Evolutionary conservation across 192 early-diverging fungal species (phyloP), one percentile per base, ranked within the genome.

Genomic region (Rhizophagus clarus): DNA sequence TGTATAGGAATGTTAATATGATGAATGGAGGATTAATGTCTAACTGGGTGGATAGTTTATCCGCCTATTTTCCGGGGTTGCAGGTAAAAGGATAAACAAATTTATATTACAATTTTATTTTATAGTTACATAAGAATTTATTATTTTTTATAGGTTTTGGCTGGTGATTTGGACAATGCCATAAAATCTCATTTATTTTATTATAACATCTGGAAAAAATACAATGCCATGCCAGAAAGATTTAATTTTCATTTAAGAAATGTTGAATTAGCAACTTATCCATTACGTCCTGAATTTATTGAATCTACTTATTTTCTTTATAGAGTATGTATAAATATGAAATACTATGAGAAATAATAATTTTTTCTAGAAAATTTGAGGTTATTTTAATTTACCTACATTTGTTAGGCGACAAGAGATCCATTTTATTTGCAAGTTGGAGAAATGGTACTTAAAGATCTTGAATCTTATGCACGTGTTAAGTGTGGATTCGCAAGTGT

Each of bases 231-330:
- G 17, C 97, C 97, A 0, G 97, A 99, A 81, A 82, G 94, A 28
- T 99, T 94, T 82, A 91, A 99, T 80, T 91, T 95, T 85, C 81
- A 87, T 49, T 63, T 86, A 11, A 87, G 91, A 80, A 85, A 85
- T 20, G 86, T 92, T 2, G 89, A 90, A 63, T 90, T 97, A 7
- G 74, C 82, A 8, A 87, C 87, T 47, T 99, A 99, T 77, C 95
- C 96, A 2, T 84, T 98, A 49, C 86, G 97, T 4, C 97, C 97
- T 14, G 97, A 99, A 80, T 94, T 98, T 83, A 88, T 96, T 14
- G 97, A 99, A 83, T 96, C 94, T 22, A 98, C 94, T 14, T 99
- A 97, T 80, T 92, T 95, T 84, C 81, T 98, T 42, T 98, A 97
- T 83, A 88, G 87, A 68, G 85, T 86, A 84, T 31, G n/a, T 42